Base-by-base conservation (phyloP, 106 monocot species). In the Acorus gramineus region DNA sequence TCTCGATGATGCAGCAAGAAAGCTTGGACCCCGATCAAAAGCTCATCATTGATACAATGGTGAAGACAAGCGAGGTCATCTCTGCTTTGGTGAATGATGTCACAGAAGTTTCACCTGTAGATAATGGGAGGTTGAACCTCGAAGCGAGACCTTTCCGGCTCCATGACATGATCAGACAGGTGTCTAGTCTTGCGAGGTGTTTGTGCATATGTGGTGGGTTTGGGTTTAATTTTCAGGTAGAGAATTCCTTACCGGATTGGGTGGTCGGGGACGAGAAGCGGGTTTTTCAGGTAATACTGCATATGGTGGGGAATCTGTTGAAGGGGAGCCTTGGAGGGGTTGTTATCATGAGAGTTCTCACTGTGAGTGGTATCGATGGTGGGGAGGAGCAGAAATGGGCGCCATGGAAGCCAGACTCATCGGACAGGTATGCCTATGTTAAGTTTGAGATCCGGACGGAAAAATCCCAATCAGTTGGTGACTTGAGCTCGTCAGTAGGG, bases 261-360 rank as follows among this genome's bases (percentile, higher is more conserved):
- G 89, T 85, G 6, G 47, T 82, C 45, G 89, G 89, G 7, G 89
- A 85, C 62, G 89, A 89, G 57, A 81, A 79, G 55, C 67, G 84
- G 53, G 72, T 85, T 43, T 74, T 89, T 69, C 89, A 89, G 68
- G 81, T 79, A 6, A 70, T 89, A 68, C 42, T 85, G 69, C 84
- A 81, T 55, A 72, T 85, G 61, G 65, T 82, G 3, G 77, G 70
- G 42, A 79, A 66, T 48, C 64, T 89, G n/a, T 56, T 89, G 6
- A 74, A 60, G 56, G 74, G 67, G 0, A 47, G 57, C 4, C 71
- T 74, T 63, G 65, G 65, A 60, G 89, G 89, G 8, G 65, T 53
- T 71, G 14, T 84, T 4, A 57, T 60, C 11, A 79, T 89, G 6
- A 57, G 14, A 43, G 81, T 85, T 50, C 58, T 10, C 8, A 54